Base-by-base conservation (phyloP, 148 eudicot species). In the Silene conica region DNA sequence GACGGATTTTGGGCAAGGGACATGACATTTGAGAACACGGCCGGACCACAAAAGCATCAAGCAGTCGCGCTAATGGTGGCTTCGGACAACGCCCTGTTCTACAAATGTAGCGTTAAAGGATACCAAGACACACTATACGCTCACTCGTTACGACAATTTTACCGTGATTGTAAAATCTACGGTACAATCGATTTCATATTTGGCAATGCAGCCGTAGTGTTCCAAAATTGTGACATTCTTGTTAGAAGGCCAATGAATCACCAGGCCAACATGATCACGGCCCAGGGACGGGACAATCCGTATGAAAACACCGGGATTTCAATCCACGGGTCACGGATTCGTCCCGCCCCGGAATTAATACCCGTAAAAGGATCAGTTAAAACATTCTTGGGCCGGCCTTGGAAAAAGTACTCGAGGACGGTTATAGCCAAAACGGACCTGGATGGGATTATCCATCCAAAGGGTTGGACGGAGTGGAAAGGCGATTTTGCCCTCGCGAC, bases 151-250 rank as follows among this genome's bases (percentile, higher is more conserved):
- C 50, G 96, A 26, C 96, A 90, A 82, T 90, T 90, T 57, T 88
- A 90, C 57, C 90, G 96, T 13, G 92, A 90, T 22, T 90, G 96
- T n/a, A 86, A 80, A 23, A 82, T 90, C 0, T 83, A 79, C 26
- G 95, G 95, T n/a, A 90, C 95, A 1, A 38, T 88, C 22, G 95
- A 90, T 61, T 90, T 87, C 79, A 88, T 90, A 43, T 90, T 90
- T 71, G 96, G 96, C 6, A 84, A 90, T 7, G 89, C 96, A 3
- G 77, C 85, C 0, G 89, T 64, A 0, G 90, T 90, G 5, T 46
- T 88, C 61, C 90, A 90, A 73, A 88, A 90, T 66, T 88, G 96
- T n/a, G 87, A 90, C 81, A 85, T 88, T 21, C 80, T 76, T 7
- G 88, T 88, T 0, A 64, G 88, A 50, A 76, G 34, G 74, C 92